Evolutionary conservation across 75 land plant genomes (phyloP).

Genomic region (Cunninghamia lanceolata): DNA sequence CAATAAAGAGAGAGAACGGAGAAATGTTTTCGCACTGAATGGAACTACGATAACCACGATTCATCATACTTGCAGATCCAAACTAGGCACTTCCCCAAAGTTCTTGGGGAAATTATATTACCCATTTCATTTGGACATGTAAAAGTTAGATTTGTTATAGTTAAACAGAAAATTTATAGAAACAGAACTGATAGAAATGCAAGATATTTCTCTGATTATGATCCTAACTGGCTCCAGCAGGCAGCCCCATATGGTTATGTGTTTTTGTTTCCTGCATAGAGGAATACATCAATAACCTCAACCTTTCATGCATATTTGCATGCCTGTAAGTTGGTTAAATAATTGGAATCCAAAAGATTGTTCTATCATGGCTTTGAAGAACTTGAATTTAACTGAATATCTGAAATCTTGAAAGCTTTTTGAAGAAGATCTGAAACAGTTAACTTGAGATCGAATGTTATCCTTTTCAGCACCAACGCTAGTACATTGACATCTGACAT

Average conservation of each 20-base stretch:
- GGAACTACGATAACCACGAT: not conserved
- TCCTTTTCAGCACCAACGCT: slow-evolving; percentile 51
- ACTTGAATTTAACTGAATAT: slow-evolving; percentile 9
- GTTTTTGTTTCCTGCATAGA: not conserved
- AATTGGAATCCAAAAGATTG: not conserved
- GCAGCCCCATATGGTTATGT: not conserved
- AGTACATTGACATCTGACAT: slow-evolving; percentile 69
- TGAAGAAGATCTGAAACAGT: slow-evolving; percentile 40
- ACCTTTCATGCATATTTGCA: not conserved
- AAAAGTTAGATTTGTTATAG: not conserved
- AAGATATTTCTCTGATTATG: not conserved
- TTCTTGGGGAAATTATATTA: not conserved
- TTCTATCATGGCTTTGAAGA: not conserved
- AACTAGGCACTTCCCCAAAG: not conserved
- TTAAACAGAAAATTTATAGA: not conserved
- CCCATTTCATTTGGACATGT: not conserved
- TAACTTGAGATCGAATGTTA: slow-evolving; percentile 69
- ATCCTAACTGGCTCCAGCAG: not conserved
- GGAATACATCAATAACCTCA: not conserved
- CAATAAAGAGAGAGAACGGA: not conserved
- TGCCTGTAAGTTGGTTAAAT: not conserved
- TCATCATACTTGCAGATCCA: not conserved
- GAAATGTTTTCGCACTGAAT: not conserved
- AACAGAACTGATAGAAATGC: not conserved
- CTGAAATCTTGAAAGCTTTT: slow-evolving; percentile 43